Evolutionary conservation across 2,329 filamentous ascomycete species (phyloP), one percentile per base, ranked within the genome.

Genomic region (Thielaviopsis cerberus): DNA sequence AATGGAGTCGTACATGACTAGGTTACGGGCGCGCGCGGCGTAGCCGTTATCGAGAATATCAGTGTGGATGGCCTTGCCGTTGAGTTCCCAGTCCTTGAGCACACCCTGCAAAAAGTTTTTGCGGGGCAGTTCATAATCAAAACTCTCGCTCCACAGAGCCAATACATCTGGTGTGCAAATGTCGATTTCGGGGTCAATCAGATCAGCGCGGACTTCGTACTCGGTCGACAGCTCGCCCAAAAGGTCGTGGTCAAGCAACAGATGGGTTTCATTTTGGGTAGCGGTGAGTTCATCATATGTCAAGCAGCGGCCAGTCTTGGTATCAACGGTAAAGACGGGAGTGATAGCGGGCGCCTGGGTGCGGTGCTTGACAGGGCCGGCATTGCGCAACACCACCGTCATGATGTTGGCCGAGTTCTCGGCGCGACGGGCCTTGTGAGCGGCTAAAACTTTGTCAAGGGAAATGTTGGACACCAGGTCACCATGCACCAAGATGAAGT

Each of bases 141-240:
- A 98, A 67, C 90, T 95, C 71, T 98, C 92, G 8, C 89, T 92
- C 88, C 92, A 98, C 59, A 97, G 73, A 7, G 90, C 90, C 51
- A 97, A 78, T 8, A 96, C 90, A 67, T 97, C 92, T 0, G 91
- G 90, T 0, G 92, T 97, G 71, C 91, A 97, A 63, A 98, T 97
- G 68, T 98, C 92, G 66, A 98, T 92, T 56, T 88, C 86, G 64
- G 88, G 90, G 69, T 98, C 92, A 62, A 97, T 86, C 60, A 98
- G 73, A 70, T 98, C 91, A 62, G 85, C 81, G 45, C 90, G 82
- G 22, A 96, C 76, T 64, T 94, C 88, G 55, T 95, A 78, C 67
- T 94, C 87, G 51, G 73, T 72, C 5, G 79, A 75, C 63, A 86
- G 76, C 54, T 80, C 76, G 56, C 84, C 81, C 20, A 95, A 73